These are phyloP conservation scores for Fusarium abutilonis DNA, from an alignment of 2,329 filamentous ascomycete genomes.

Conservation along the genomic window DNA sequence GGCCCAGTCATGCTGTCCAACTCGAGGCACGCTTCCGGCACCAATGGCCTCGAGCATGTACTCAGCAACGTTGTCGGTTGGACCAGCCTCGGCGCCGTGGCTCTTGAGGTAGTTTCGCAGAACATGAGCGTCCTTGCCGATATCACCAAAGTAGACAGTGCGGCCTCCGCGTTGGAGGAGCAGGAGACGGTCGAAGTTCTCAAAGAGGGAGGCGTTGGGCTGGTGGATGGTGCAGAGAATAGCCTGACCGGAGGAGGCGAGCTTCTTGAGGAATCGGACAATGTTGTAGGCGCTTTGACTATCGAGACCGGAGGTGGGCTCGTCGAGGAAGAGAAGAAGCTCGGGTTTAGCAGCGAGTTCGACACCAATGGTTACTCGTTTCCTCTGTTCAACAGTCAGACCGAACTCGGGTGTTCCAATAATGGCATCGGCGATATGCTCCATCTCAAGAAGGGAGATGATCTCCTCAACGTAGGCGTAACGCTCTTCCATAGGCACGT, in stretches of 20 bases:
- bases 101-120: conserved; percentile 72
- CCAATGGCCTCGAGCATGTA: conserved; percentile 90
- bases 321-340: conserved; percentile 79
- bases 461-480: conserved; percentile 70
- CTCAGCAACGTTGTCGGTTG: conserved; percentile 71
- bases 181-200: conserved; percentile 86
- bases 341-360: conserved; percentile 86
- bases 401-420: conserved; percentile 73
- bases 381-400: conserved; percentile 71
- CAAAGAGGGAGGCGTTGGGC: conserved; percentile 85
- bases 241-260: conserved; percentile 82
- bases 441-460: conserved; percentile 67
- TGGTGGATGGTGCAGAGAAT: conserved; percentile 94
- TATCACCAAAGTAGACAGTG: conserved; percentile 87
- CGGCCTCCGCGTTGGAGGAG: conserved; percentile 81
- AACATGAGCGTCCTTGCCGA: conserved; percentile 76
- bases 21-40: conserved; percentile 75
- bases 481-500: conserved; percentile 64
- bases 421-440: conserved; percentile 66
- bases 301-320: conserved; percentile 77
- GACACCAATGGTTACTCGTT: conserved; percentile 90
- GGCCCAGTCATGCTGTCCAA: conserved; percentile 81
- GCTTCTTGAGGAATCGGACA: conserved; percentile 79
- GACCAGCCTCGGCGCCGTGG: conserved; percentile 68
- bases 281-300: conserved; percentile 77